phyloP scores from a whole-genome alignment of 352 stramenopile genomes.

The Pythium sukuiense region DNA sequence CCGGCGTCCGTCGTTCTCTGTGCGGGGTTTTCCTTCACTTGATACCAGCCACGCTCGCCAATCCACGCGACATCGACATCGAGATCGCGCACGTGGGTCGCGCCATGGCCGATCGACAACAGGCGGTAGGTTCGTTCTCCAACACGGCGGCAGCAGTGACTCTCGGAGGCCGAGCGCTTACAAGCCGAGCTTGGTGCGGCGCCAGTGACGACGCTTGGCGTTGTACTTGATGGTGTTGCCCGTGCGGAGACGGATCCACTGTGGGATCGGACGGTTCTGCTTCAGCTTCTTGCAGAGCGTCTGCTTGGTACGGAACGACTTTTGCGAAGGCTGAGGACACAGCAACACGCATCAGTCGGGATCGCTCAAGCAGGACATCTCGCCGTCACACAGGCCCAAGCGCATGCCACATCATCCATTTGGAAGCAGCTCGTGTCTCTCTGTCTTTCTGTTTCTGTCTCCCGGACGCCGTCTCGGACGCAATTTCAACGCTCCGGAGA shows the following conservation, averaged over 20 bases:
- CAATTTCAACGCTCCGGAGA: background rate
- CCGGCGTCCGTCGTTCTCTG: background rate
- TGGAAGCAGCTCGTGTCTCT: background rate
- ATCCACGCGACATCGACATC: background rate
- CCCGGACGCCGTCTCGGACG: background rate
- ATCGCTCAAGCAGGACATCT: background rate
- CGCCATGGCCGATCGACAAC: constrained; percentile 12
- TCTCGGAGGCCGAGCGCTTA: constrained; percentile 75
- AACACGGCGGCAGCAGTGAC: constrained; percentile 20
- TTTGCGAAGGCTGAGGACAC: constrained; percentile 95
- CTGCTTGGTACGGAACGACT: constrained; percentile 99
- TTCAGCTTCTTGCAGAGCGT: constrained; percentile 99
- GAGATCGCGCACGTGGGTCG: background rate
- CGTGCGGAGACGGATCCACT: constrained; percentile 99
- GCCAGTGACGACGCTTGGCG: constrained; percentile 99
- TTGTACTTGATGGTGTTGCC: constrained; percentile 99
- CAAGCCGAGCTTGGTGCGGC: constrained; percentile 99
- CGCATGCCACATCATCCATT: background rate
- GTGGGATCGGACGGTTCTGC: constrained; percentile 99
- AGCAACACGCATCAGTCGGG: constrained; percentile 8
- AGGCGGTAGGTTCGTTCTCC: constrained; percentile 23
- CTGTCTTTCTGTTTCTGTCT: background rate
- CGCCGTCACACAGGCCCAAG: background rate
- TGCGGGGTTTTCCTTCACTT: constrained; percentile 1
- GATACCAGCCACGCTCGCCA: background rate